Evolutionary conservation across 1,284 basidiomycete species (phyloP).

Genomic region (Lignosus rhinocerotis): DNA sequence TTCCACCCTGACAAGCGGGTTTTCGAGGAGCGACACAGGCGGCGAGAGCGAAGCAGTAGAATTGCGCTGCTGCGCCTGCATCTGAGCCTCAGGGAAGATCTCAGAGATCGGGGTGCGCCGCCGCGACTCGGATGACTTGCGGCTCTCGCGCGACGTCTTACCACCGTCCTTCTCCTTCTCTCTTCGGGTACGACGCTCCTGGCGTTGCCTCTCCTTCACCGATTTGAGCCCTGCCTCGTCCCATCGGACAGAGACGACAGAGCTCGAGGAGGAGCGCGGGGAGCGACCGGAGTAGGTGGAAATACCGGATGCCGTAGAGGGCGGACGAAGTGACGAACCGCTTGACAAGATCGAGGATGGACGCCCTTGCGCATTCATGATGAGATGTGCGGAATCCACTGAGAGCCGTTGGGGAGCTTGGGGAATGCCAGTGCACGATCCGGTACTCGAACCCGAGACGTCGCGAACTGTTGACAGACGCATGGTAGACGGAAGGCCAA

Average conservation of each 20-base stretch:
- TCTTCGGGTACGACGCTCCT: conserved; percentile 39
- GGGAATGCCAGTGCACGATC: conserved; percentile 23
- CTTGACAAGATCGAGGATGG: conserved; percentile 51
- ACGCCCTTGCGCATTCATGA: conserved; percentile 31
- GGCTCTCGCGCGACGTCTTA: conserved; percentile 27
- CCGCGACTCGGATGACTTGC: conserved; percentile 31
- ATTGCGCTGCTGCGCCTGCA: conserved; percentile 14
- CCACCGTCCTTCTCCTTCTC: conserved; percentile 22
- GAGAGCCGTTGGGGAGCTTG: conserved; percentile 42
- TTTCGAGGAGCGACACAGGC: conserved; percentile 14
- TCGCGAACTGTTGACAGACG: conserved; percentile 47
- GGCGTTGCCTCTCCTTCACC: conserved; percentile 50
- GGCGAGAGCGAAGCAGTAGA: conserved; percentile 17
- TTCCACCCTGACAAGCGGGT: conserved; percentile 49
- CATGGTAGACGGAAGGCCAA: conserved; percentile 46
- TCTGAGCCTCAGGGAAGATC: conserved; percentile 35
- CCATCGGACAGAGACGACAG: conserved; percentile 56
- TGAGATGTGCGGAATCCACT: conserved; percentile 42
- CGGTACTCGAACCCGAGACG: conserved; percentile 41
- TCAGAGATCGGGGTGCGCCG: conserved; percentile 32
- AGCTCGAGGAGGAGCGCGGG: conserved; percentile 48
- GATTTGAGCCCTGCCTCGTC: conserved; percentile 62
- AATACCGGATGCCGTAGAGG: conserved; percentile 52
- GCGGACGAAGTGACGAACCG: conserved; percentile 56
- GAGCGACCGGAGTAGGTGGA: conserved; percentile 36